phyloP scores from a whole-genome alignment of 2,329 filamentous ascomycete genomes.

The Domatiomyces catenatus region DNA sequence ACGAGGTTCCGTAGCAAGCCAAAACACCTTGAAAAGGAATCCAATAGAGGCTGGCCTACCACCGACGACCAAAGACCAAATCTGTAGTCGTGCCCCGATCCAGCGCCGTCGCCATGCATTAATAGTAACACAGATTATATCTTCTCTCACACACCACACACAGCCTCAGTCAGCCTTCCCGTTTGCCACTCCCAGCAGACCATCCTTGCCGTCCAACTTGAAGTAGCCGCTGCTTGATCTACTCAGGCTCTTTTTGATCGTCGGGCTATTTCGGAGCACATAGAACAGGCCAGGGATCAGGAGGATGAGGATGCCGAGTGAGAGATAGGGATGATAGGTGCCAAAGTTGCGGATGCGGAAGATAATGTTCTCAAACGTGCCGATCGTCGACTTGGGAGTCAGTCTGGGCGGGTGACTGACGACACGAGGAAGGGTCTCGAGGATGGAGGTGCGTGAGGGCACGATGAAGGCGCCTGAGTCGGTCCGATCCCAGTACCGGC shows the following conservation, averaged over 20 bases:
- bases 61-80: neutral
- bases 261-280: slow-evolving; percentile 18
- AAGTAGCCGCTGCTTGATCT: slow-evolving; percentile 29
- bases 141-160: neutral
- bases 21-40: neutral
- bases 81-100: neutral
- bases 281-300: slow-evolving; percentile 22
- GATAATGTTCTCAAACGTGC: slow-evolving; percentile 31
- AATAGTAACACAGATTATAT: neutral
- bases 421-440: slow-evolving; percentile 55
- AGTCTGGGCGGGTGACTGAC: slow-evolving; percentile 34
- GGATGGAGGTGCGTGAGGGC: slow-evolving; percentile 74
- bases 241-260: slow-evolving; percentile 16
- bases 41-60: neutral
- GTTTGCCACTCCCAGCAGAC: slow-evolving; percentile 24
- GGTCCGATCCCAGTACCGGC: slow-evolving; percentile 86
- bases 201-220: slow-evolving; percentile 34
- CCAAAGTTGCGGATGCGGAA: slow-evolving; percentile 31
- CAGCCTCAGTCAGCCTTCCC: slow-evolving; percentile 32
- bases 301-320: slow-evolving; percentile 25
- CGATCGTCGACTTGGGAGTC: slow-evolving; percentile 34
- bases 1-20: neutral
- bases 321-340: slow-evolving; percentile 29
- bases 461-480: slow-evolving; percentile 80
- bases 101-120: neutral